Base-by-base conservation (phyloP, 331 rosid species). In the Prunus yedoensis region DNA sequence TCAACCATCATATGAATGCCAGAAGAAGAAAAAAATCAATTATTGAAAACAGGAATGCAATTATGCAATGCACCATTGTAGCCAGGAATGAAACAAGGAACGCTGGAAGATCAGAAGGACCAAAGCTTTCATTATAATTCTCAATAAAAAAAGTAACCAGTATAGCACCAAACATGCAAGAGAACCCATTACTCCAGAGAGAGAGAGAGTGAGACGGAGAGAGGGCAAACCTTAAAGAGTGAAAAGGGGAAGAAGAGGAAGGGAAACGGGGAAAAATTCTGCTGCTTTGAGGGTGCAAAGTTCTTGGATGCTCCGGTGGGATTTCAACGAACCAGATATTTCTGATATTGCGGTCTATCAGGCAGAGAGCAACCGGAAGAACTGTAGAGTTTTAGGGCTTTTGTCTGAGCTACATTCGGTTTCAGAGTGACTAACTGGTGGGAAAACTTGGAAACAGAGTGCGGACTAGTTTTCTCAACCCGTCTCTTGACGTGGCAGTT, bases 261-360 rank as follows among this genome's bases (percentile, higher is more conserved):
- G 41, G 71, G 23, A 32, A 59, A 25, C 46, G 70, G 74, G 74
- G 57, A 50, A 21, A 50, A 63, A 45, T 74, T 77, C 65, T 32
- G 71, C 49, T 70, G 70, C 63, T 5, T 58, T 52, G 60, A 51
- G 20, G 49, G 51, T 5, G 17, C 43, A 61, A 60, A 41, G 12
- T 27, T 20, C 60, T 59, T 18, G 7, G 47, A 70, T 67, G 62
- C 20, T 43, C 30, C 72, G 76, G 35, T 27, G 58, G 51, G 14
- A 43, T n/a, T 64, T 71, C 6, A 74, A 80, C 78, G 85, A 81
- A 43, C 74, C 25, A 52, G 85, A 80, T 84, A 27, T 46, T n/a
- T 72, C 30, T 28, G 70, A 68, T 56, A 6, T 32, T 46, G 21
- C 17, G 60, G 43, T 53, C 57, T 56, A 30, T 18, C 5, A 1